phyloP scores from a whole-genome alignment of 352 stramenopile genomes.

The Halophytophthora polymorphica region DNA sequence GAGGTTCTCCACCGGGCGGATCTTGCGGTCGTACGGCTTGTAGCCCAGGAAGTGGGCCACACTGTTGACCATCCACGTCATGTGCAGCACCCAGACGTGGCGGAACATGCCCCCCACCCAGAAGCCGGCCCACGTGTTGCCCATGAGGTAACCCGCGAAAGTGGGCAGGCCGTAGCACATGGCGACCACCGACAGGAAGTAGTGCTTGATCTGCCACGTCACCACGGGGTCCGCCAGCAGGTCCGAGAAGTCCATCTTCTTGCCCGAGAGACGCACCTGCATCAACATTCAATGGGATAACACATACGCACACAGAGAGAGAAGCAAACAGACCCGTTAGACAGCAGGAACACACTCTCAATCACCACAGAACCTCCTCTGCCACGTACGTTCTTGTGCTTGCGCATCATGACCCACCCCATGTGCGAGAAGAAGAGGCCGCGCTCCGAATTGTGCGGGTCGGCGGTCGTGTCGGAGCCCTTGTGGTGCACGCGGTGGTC shows the following conservation, averaged over 20 bases:
- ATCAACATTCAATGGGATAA: not conserved
- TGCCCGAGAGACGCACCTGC: slow-evolving; percentile 66
- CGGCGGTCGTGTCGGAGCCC: slow-evolving; percentile 93
- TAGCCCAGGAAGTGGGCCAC: slow-evolving; percentile 98
- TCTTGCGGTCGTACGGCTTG: slow-evolving; percentile 97
- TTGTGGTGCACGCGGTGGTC: slow-evolving; percentile 99
- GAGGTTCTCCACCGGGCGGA: slow-evolving; percentile 95
- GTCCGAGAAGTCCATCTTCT: slow-evolving; percentile 95
- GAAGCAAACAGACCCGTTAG: too few relatives aligned
- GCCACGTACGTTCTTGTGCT: slow-evolving; percentile 87
- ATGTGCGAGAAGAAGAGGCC: slow-evolving; percentile 99
- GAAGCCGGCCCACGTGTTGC: slow-evolving; percentile 92
- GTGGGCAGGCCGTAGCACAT: slow-evolving; percentile 97
- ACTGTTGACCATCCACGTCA: slow-evolving; percentile 98
- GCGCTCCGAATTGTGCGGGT: slow-evolving; percentile 95
- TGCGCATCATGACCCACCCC: slow-evolving; percentile 98
- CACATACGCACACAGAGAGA: too few relatives aligned
- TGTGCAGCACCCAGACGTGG: slow-evolving; percentile 96
- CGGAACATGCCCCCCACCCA: slow-evolving; percentile 95
- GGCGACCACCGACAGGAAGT: slow-evolving; percentile 86
- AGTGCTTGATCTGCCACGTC: slow-evolving; percentile 95
- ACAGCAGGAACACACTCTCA: too few relatives aligned
- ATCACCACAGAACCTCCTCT: too few relatives aligned
- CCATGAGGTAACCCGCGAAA: slow-evolving; percentile 88
- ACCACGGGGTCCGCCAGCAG: slow-evolving; percentile 93